Evolutionary conservation across 2,329 filamentous ascomycete species (phyloP), one percentile per base, ranked within the genome.

Genomic region (Endocalyx cinctus): DNA sequence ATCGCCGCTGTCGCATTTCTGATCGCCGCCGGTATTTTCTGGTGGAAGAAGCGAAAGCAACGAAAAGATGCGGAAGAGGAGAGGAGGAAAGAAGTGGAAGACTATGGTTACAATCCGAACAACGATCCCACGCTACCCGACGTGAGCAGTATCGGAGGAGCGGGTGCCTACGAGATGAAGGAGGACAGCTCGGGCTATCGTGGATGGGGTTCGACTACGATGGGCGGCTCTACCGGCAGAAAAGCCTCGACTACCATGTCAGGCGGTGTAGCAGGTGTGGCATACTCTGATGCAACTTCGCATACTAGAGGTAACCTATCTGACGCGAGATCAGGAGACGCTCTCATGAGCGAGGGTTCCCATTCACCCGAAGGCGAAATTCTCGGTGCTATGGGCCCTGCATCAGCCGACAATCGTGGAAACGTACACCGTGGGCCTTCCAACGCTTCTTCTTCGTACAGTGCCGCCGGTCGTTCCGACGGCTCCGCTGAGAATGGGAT

Each of bases 41-140:
- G 90, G 54, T 98, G 88, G 87, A 80, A 86, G 56, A 88, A 80
- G 66, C 83, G 88, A 43, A 94, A 94, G 66, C 81, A 85, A 51
- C 79, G 82, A 44, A 92, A 87, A 68, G 78, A 79, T 43, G 84
- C 83, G 11, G 87, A 92, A 54, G 92, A 96, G 57, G 79, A 89
- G 51, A 79, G 92, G 31, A 79, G 89, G 43, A 96, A 96, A 66
- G 92, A 98, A 62, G 88, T 96, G 10, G 90, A 97, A 59, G 92
- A 97, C 56, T 97, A 97, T 58, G 83, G 85, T 19, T 97, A 89
- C 69, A 97, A 97, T 59, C 92, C 92, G n/a, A 97, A 97, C 62
- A 82, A 88, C 39, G 89, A 96, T 55, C 87, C 89, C 1, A 87
- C 84, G 1, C 70, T 95, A 10, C 74, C 65, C 6, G 65, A 66